Percentiles rank a stretch among this genome's conserved stretches.
Evolutionary conservation across 1,139 yeast species (phyloP).

Genomic region (Saccharomycopsis crataegensis): DNA sequence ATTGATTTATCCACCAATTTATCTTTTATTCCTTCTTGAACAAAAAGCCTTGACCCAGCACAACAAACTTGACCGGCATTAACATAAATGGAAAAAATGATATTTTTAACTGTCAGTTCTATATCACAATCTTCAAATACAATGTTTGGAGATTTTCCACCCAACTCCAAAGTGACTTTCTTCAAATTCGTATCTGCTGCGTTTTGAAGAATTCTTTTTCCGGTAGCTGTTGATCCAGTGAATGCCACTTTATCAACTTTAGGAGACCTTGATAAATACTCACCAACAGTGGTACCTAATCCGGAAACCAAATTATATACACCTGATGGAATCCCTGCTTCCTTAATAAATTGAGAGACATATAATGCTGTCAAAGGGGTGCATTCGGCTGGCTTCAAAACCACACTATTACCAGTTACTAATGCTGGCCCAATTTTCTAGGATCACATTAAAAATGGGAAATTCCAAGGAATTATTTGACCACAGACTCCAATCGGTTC

Average conservation of each 20-base stretch:
- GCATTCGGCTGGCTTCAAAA: constrained; percentile 75
- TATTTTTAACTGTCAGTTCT: constrained; percentile 53
- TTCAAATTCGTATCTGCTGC: constrained; percentile 66
- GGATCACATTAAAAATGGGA: constrained; percentile 76
- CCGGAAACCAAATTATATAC: constrained; percentile 72
- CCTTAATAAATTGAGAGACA: constrained; percentile 50
- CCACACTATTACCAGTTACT: constrained; percentile 75
- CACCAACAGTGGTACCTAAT: constrained; percentile 71
- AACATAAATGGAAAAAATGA: constrained; percentile 59
- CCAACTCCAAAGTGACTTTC: constrained; percentile 77
- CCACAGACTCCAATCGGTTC: constrained; percentile 81
- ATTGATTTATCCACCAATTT: constrained; percentile 48
- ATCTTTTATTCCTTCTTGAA: constrained; percentile 72
- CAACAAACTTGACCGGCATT: constrained; percentile 88
- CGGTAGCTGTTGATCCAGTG: constrained; percentile 81
- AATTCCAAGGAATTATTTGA: constrained; percentile 83
- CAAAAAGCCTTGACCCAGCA: constrained; percentile 77
- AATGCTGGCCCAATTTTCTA: constrained; percentile 86
- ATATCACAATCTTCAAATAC: constrained; percentile 70
- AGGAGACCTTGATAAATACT: constrained; percentile 62
- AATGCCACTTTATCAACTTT: constrained; percentile 72
- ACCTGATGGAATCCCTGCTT: constrained; percentile 77
- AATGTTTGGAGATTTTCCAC: constrained; percentile 82
- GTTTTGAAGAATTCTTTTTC: constrained; percentile 65
- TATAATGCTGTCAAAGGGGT: constrained; percentile 76